phyloP scores from a whole-genome alignment of 164 flowering plant genomes.

The Tetracentron sinense region DNA sequence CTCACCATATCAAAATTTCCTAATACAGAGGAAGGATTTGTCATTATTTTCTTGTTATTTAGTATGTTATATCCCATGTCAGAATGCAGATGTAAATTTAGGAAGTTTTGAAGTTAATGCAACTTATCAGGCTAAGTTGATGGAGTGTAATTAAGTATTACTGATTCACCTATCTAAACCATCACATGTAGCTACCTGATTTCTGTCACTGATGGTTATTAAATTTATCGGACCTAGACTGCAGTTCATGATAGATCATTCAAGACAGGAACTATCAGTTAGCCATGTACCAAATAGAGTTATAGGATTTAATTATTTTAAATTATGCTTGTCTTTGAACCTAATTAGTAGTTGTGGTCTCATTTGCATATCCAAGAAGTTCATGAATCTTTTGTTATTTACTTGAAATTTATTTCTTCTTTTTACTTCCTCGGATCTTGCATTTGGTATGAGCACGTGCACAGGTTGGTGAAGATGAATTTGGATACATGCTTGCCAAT shows the following conservation, averaged over 20 bases:
- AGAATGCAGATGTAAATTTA: too few relatives aligned
- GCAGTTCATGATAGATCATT: neutral
- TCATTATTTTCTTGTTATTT: too few relatives aligned
- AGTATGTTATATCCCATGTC: too few relatives aligned
- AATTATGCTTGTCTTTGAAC: neutral
- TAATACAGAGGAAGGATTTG: too few relatives aligned
- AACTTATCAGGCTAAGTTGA: too few relatives aligned
- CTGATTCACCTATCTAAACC: too few relatives aligned
- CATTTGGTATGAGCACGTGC: constrained; percentile 6
- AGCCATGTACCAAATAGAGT: neutral
- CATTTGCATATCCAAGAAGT: neutral
- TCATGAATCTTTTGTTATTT: neutral
- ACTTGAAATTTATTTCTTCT: neutral
- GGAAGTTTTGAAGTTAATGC: too few relatives aligned
- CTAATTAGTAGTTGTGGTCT: neutral
- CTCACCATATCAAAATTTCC: too few relatives aligned
- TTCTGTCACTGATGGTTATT: too few relatives aligned
- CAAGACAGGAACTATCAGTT: constrained; percentile 1
- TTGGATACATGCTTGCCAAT: constrained; percentile 96
- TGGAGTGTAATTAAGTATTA: too few relatives aligned
- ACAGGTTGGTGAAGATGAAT: constrained; percentile 98
- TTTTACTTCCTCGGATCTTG: neutral
- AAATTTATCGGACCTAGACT: too few relatives aligned
- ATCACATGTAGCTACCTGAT: too few relatives aligned
- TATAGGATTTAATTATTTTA: neutral